These are phyloP conservation scores for Rhododendron kiyosumense DNA, from an alignment of 148 eudicot genomes.

Conservation along the genomic window DNA sequence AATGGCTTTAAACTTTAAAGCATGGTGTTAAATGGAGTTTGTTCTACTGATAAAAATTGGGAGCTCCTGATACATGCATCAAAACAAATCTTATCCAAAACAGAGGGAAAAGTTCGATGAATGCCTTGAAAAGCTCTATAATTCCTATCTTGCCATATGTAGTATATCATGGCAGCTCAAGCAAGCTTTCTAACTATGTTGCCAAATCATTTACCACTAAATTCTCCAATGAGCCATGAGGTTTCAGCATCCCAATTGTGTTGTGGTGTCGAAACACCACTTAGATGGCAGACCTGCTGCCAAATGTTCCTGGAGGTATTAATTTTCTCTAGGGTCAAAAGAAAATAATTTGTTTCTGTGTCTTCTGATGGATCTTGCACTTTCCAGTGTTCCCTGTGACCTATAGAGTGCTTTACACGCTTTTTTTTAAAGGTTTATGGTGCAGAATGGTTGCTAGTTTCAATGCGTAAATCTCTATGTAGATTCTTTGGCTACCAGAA, in stretches of 20 bases:
- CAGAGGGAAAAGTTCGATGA: neutral
- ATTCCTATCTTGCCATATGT: neutral
- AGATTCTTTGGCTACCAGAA: neutral
- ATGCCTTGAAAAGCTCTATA: neutral
- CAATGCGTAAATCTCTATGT: neutral
- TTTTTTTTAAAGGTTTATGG: neutral
- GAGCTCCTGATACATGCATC: neutral
- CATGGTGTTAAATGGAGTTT: neutral
- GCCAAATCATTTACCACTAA: neutral
- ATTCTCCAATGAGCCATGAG: neutral
- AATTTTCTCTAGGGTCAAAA: neutral
- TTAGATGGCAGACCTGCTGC: neutral
- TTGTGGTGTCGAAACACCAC: neutral
- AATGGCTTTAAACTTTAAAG: neutral
- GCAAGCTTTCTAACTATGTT: neutral
- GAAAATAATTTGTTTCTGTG: neutral
- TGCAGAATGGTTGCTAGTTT: neutral
- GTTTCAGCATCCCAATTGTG: neutral
- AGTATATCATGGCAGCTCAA: neutral
- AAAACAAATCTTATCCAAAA: neutral
- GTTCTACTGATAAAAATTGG: neutral
- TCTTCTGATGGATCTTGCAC: neutral
- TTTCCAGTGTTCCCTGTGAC: neutral
- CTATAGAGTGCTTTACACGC: neutral
- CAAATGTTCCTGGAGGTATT: neutral